Evolutionary conservation across 2,329 filamentous ascomycete genomes (phyloP).

Genomic region (Fusarium longipes): DNA sequence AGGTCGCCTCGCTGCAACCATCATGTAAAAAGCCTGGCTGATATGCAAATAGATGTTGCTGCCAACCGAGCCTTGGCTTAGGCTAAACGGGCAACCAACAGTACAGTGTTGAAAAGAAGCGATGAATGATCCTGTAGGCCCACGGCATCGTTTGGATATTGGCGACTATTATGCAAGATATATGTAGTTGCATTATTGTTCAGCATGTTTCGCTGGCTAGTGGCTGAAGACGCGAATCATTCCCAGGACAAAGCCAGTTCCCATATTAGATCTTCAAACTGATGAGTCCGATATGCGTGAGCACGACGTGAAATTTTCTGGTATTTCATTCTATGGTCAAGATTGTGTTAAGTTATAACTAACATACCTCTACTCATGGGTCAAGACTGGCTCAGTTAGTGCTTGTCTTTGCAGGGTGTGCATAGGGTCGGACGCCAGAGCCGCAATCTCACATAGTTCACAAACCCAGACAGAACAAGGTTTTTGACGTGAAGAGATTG

Average conservation of each 20-base stretch:
- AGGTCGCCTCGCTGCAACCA: conserved; percentile 5
- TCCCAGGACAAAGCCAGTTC: neutral
- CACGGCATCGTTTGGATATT: neutral
- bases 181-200: neutral
- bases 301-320: neutral
- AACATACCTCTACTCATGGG: neutral
- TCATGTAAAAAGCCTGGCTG: neutral
- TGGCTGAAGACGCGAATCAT: neutral
- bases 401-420: neutral
- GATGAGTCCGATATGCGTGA: neutral
- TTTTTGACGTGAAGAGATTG: neutral
- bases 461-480: neutral
- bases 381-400: neutral
- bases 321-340: neutral
- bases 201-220: neutral
- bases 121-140: neutral
- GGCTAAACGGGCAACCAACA: neutral
- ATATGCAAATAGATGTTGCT: neutral
- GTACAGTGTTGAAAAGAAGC: neutral
- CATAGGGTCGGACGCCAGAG: neutral
- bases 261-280: neutral
- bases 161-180: neutral
- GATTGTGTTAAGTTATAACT: neutral
- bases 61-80: neutral
- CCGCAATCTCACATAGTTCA: neutral